Evolutionary conservation across 257 asterid genomes (phyloP).

Genomic region (Agastache rugosa): DNA sequence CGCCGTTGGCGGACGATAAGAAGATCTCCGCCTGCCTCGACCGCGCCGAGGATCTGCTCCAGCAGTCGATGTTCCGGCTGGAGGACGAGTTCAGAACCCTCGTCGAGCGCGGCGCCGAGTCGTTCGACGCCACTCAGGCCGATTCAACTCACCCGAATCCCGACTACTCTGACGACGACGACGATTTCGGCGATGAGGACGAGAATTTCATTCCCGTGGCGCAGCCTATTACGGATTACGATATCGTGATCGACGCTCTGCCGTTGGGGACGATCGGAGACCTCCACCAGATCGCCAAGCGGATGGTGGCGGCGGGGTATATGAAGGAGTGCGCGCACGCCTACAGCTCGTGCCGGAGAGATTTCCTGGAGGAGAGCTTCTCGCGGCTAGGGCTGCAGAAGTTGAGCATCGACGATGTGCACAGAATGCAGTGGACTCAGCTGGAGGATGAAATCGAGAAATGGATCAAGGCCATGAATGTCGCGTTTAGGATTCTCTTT

Average conservation of each 20-base stretch:
- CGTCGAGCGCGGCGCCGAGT: constrained; percentile 72
- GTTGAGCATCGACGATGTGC: constrained; percentile 87
- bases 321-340: constrained; percentile 87
- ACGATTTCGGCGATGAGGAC: constrained; percentile 54
- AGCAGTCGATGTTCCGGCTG: constrained; percentile 87
- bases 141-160: constrained; percentile 46
- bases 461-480: constrained; percentile 88
- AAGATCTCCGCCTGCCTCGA: constrained; percentile 74
- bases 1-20: constrained; percentile 72
- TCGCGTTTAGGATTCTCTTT: constrained; percentile 73
- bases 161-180: constrained; percentile 63
- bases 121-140: constrained; percentile 56
- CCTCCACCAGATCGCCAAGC: constrained; percentile 77
- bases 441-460: constrained; percentile 91
- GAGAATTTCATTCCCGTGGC: constrained; percentile 81
- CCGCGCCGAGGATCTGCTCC: constrained; percentile 87
- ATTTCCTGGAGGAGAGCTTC: constrained; percentile 91
- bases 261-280: constrained; percentile 79
- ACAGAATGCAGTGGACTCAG: constrained; percentile 87
- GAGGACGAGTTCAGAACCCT: constrained; percentile 82
- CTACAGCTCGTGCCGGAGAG: constrained; percentile 83
- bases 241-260: constrained; percentile 78
- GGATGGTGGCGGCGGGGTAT: constrained; percentile 97
- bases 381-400: constrained; percentile 82
- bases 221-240: constrained; percentile 77